phyloP scores from a whole-genome alignment of 805 yeast genomes.

The Yamadazyma insecticola region DNA sequence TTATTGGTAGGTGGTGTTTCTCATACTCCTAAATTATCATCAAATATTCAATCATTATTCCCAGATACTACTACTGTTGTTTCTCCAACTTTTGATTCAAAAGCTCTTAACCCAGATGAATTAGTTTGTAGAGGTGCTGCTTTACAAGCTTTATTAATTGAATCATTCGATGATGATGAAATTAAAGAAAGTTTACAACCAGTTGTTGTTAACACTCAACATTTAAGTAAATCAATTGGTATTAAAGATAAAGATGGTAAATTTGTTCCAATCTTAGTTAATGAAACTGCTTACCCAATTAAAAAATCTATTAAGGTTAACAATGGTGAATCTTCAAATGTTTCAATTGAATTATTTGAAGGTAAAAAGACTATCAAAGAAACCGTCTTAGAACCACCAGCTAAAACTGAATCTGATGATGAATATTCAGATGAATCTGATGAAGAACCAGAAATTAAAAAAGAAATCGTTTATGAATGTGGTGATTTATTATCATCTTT shows the following conservation, averaged over 20 bases:
- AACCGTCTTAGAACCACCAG: slow-evolving; percentile 68
- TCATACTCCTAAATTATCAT: slow-evolving; percentile 84
- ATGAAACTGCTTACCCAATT: slow-evolving; percentile 88
- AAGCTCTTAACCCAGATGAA: slow-evolving; percentile 85
- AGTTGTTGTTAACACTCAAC: slow-evolving; percentile 83
- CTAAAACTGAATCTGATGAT: slow-evolving; percentile 36
- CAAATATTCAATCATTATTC: slow-evolving; percentile 68
- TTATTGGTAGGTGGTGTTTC: slow-evolving; percentile 92
- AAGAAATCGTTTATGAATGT: slow-evolving; percentile 68
- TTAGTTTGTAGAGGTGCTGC: slow-evolving; percentile 93
- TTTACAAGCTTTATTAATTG: slow-evolving; percentile 85
- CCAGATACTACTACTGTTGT: slow-evolving; percentile 72
- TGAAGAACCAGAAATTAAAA: slow-evolving; percentile 86
- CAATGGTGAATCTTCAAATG: slow-evolving; percentile 54
- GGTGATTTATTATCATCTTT: slow-evolving; percentile 75
- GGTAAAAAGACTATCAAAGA: slow-evolving; percentile 82
- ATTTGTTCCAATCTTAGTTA: slow-evolving; percentile 68
- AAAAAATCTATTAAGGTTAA: slow-evolving; percentile 67
- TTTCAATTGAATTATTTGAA: slow-evolving; percentile 71
- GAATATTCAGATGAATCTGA: slow-evolving; percentile 53
- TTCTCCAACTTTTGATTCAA: slow-evolving; percentile 73
- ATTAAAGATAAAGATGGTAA: slow-evolving; percentile 66
- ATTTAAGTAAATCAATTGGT: slow-evolving; percentile 80
- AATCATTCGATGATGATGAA: slow-evolving; percentile 79
- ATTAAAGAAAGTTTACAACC: slow-evolving; percentile 77